Conservation (phyloP, 2,329 filamentous ascomycete genomes). For the Pezicula rhizophila region DNA sequence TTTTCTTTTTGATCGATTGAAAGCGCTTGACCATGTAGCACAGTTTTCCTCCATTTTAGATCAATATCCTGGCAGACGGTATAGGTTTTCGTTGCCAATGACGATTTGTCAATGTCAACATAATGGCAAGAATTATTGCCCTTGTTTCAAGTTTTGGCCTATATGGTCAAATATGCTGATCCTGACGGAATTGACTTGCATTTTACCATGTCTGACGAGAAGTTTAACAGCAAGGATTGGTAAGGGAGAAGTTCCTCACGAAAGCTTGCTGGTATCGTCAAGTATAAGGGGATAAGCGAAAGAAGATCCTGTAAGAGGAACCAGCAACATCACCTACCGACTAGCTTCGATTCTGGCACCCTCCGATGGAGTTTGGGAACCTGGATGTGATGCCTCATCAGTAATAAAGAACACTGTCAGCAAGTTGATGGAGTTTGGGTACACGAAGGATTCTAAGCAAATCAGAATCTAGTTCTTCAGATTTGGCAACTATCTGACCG, state of each 20-base stretch:
- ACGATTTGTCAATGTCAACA: constrained; percentile 5
- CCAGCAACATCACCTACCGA: too few relatives aligned
- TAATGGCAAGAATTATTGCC: constrained; percentile 6
- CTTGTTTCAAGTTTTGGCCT: constrained; percentile 9
- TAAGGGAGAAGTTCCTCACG: too few relatives aligned
- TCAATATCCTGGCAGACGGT: too few relatives aligned
- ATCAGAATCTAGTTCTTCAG: constrained; percentile 17
- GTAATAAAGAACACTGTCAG: constrained; percentile 6
- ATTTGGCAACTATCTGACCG: constrained; percentile 8
- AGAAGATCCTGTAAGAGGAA: too few relatives aligned
- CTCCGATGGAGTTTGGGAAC: constrained; percentile 10
- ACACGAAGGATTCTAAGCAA: neutral
- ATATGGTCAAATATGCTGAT: constrained; percentile 9
- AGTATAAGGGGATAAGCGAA: too few relatives aligned
- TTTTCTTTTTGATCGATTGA: too few relatives aligned
- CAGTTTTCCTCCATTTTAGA: too few relatives aligned
- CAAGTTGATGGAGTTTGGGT: neutral
- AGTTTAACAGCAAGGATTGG: neutral
- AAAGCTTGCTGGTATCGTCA: too few relatives aligned
- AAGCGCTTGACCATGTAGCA: too few relatives aligned
- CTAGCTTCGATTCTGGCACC: too few relatives aligned
- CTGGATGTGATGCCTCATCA: neutral
- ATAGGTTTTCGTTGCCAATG: constrained; percentile 11
- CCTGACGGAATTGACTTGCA: constrained; percentile 10
- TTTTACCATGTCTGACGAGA: constrained; percentile 1